A percentile compares a stretch with the other conserved stretches of the same genome.
Evolutionary conservation across 148 eudicot species (phyloP).

Genomic region (Salicornia ramosissima): DNA sequence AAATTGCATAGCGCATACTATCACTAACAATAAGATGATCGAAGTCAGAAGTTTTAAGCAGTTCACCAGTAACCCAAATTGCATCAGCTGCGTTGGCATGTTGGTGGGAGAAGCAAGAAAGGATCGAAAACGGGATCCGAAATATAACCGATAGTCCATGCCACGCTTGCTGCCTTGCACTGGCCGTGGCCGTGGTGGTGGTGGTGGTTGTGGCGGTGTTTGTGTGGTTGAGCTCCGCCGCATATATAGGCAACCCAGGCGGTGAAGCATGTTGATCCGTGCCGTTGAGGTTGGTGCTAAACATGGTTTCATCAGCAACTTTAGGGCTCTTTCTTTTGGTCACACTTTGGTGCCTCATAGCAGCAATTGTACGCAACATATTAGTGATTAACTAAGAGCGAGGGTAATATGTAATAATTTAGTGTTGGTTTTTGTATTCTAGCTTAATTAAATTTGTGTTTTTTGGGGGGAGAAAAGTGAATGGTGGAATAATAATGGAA

Average conservation of each 20-base stretch:
- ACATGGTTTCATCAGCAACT: constrained; percentile 66
- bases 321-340: constrained; percentile 48
- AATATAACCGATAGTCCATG: constrained; percentile 38
- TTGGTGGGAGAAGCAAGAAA: constrained; percentile 53
- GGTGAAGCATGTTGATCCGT: constrained; percentile 11
- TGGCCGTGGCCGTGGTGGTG: not conserved
- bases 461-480: not conserved
- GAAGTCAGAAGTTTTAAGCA: constrained; percentile 48
- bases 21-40: constrained; percentile 80
- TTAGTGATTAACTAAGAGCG: not conserved
- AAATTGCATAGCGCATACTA: constrained; percentile 74
- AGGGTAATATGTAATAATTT: too few relatives aligned
- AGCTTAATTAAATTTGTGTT: not conserved
- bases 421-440: not conserved
- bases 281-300: constrained; percentile 21
- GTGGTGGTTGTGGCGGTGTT: constrained; percentile 1
- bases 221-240: constrained; percentile 12
- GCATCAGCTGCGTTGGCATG: constrained; percentile 45
- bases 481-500: not conserved
- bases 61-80: constrained; percentile 52
- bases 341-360: constrained; percentile 30
- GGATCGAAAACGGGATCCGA: constrained; percentile 42
- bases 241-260: constrained; percentile 21
- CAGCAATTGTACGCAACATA: constrained; percentile 32
- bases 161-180: constrained; percentile 17